A percentile compares a stretch with the other conserved stretches of the same genome.
These are phyloP conservation scores for Venturia nashicola DNA, from an alignment of 2,329 filamentous ascomycete genomes.

Conservation along the genomic window DNA sequence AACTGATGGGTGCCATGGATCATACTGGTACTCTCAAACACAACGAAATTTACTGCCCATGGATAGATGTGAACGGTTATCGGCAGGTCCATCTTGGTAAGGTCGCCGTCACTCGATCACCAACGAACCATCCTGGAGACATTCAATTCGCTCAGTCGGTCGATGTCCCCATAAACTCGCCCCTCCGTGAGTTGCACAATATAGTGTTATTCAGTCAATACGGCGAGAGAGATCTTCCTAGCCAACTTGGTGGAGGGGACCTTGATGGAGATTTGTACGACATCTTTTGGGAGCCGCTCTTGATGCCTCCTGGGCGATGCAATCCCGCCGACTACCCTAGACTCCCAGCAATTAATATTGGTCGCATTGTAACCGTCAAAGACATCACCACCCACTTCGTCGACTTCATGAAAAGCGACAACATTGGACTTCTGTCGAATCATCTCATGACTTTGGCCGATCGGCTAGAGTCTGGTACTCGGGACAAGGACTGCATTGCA, in stretches of 20 bases:
- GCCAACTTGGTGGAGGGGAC: conserved; percentile 68
- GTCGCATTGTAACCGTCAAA: conserved; percentile 41
- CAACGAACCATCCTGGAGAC: conserved; percentile 72
- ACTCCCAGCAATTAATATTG: conserved; percentile 44
- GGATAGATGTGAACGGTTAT: conserved; percentile 13
- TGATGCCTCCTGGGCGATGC: conserved; percentile 26
- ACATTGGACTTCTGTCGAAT: conserved; percentile 52
- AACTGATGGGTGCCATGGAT: conserved; percentile 73
- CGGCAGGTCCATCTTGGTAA: conserved; percentile 21
- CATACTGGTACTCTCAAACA: conserved; percentile 58
- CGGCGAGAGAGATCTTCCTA: conserved; percentile 63
- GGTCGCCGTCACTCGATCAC: conserved; percentile 63
- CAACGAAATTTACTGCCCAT: conserved; percentile 31
- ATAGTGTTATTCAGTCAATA: conserved; percentile 67
- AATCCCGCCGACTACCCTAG: conserved; percentile 60
- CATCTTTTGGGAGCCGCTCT: conserved; percentile 56
- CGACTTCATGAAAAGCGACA: conserved; percentile 58
- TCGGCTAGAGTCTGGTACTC: conserved; percentile 38
- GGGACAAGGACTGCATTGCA: conserved; percentile 36
- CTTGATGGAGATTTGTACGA: conserved; percentile 76
- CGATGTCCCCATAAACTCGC: conserved; percentile 44
- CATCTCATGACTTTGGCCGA: conserved; percentile 55
- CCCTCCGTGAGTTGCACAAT: conserved; percentile 52
- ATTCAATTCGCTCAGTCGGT: conserved; percentile 54
- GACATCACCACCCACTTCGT: conserved; percentile 77